Evolutionary conservation across 2,329 filamentous ascomycete genomes (phyloP).

Genomic region (Diaporthe ilicicola): DNA sequence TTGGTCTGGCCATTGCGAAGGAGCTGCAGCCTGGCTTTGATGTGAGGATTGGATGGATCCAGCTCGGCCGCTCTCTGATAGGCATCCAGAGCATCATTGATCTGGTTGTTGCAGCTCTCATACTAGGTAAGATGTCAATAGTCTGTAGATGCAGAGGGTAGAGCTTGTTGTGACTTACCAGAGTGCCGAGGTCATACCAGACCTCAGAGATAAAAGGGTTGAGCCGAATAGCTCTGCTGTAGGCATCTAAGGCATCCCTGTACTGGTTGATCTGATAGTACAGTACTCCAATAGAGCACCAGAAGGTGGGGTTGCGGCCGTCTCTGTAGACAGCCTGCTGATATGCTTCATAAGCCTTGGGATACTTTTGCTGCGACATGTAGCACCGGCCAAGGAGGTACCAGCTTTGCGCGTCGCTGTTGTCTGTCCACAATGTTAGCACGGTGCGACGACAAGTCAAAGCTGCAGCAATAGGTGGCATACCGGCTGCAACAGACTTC

Average conservation of each 20-base stretch:
- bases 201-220: conserved; percentile 99
- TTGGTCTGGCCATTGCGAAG: conserved; percentile 82
- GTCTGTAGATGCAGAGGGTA: conserved; percentile 34
- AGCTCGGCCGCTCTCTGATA: conserved; percentile 95
- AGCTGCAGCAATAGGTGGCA: conserved; percentile 45
- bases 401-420: conserved; percentile 97
- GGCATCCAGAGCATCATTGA: conserved; percentile 92
- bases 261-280: conserved; percentile 99
- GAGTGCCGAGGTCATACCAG: conserved; percentile 96
- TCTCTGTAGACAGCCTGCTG: conserved; percentile 99
- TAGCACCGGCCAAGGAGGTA: conserved; percentile 97
- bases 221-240: conserved; percentile 93
- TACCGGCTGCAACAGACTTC: conserved; percentile 93
- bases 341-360: conserved; percentile 97
- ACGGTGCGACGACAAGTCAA: conserved; percentile 24
- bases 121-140: conserved; percentile 65
- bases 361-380: conserved; percentile 99
- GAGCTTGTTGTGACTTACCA: conserved; percentile 68
- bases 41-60: conserved; percentile 91
- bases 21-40: conserved; percentile 92
- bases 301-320: conserved; percentile 97
- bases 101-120: conserved; percentile 99
- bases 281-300: conserved; percentile 98
- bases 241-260: conserved; percentile 95
- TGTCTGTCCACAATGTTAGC: conserved; percentile 66